These are phyloP conservation scores for Arabidopsis lyrata DNA, from an alignment of 441 rosid genomes.

Conservation along the genomic window DNA sequence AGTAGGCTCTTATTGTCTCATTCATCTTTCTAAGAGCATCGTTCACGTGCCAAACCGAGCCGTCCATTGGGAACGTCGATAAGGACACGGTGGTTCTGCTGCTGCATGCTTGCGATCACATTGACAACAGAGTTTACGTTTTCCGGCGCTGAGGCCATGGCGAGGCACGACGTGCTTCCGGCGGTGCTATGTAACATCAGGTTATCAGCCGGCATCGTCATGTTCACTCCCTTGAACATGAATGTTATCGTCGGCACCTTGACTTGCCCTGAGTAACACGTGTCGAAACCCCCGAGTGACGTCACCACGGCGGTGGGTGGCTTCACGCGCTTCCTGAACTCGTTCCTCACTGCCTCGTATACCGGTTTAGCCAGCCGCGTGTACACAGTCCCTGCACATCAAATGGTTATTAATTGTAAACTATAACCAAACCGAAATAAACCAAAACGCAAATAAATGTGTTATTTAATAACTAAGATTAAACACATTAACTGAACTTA, in stretches of 20 bases:
- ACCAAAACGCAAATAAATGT: neutral
- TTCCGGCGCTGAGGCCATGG: conserved; percentile 78
- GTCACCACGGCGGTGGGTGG: conserved; percentile 52
- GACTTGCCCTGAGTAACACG: conserved; percentile 71
- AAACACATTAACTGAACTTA: neutral
- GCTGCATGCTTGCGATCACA: conserved; percentile 94
- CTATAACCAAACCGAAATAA: conserved; percentile 4
- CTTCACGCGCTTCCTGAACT: conserved; percentile 65
- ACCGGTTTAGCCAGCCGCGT: conserved; percentile 74
- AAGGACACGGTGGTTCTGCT: conserved; percentile 82
- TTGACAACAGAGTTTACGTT: conserved; percentile 86
- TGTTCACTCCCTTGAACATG: conserved; percentile 87
- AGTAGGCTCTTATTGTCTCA: conserved; percentile 39
- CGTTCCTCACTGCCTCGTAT: conserved; percentile 78
- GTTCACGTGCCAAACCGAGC: conserved; percentile 86
- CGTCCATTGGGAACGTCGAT: conserved; percentile 84
- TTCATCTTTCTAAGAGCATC: conserved; percentile 53
- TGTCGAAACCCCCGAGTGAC: conserved; percentile 89
- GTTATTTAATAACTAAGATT: no score
- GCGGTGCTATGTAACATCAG: conserved; percentile 79
- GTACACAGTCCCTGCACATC: conserved; percentile 71
- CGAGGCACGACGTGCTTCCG: conserved; percentile 73
- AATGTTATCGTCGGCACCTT: conserved; percentile 75
- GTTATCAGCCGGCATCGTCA: conserved; percentile 78
- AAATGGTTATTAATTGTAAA: neutral